Conservation (phyloP, 75 land plant genomes). For the Isoetes taiwanensis region DNA sequence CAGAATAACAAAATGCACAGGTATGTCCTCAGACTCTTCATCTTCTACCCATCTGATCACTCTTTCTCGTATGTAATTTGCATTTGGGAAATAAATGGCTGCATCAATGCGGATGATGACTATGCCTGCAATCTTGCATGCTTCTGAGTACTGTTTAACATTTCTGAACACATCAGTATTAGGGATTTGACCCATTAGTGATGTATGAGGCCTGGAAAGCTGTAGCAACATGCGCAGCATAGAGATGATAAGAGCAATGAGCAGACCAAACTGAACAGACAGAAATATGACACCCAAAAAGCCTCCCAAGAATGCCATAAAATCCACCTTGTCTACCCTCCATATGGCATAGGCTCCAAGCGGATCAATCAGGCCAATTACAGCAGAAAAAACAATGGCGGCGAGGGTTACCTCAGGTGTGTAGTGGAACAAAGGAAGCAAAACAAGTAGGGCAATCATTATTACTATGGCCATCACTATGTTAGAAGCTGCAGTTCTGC, state of each 20-base stretch:
- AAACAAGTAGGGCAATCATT: slow-evolving; percentile 50
- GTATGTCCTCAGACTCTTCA: too few relatives aligned
- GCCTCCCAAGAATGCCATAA: slow-evolving; percentile 56
- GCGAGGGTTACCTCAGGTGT: slow-evolving; percentile 64
- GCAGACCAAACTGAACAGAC: slow-evolving; percentile 49
- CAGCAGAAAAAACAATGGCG: slow-evolving; percentile 56
- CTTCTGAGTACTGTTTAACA: slow-evolving; percentile 39
- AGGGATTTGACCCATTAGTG: slow-evolving; percentile 58
- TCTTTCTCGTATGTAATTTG: slow-evolving; percentile 52
- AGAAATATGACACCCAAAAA: slow-evolving; percentile 68
- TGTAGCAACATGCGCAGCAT: slow-evolving; percentile 46
- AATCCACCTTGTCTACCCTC: slow-evolving; percentile 69
- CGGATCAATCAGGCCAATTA: slow-evolving; percentile 62
- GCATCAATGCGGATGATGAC: slow-evolving; percentile 42
- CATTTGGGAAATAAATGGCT: slow-evolving; percentile 45
- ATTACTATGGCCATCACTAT: slow-evolving; percentile 66
- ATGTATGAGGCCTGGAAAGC: slow-evolving; percentile 57
- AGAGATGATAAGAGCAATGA: slow-evolving; percentile 54
- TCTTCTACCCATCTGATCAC: too few relatives aligned
- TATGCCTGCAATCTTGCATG: slow-evolving; percentile 27
- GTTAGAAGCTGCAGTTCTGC: slow-evolving; percentile 67
- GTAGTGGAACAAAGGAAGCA: slow-evolving; percentile 68
- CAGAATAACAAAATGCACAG: too few relatives aligned
- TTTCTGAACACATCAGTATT: slow-evolving; percentile 41
- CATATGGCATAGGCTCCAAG: slow-evolving; percentile 46